Evolutionary conservation across 441 rosid genomes (phyloP).

Genomic region (Croton laevigatus): DNA sequence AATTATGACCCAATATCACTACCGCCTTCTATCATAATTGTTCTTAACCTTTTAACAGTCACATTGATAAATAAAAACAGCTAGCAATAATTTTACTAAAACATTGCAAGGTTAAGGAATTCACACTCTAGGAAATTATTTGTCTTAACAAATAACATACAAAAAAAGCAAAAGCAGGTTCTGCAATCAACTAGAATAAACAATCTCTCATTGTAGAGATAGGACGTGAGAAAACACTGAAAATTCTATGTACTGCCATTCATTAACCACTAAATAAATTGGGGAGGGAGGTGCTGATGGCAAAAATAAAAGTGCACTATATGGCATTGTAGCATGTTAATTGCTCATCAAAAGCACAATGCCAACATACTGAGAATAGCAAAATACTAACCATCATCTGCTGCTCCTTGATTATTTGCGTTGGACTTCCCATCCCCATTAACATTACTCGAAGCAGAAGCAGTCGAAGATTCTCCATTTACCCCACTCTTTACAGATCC

Average conservation of each 20-base stretch:
- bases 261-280: background rate
- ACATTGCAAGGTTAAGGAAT: background rate
- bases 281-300: background rate
- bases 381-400: constrained; percentile 40
- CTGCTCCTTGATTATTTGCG: constrained; percentile 41
- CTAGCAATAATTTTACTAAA: too few species aligned
- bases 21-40: background rate
- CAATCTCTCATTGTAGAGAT: background rate
- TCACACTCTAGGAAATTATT: background rate
- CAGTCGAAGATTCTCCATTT: constrained; percentile 46
- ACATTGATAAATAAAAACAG: background rate
- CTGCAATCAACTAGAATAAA: background rate
- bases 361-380: background rate
- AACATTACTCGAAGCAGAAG: constrained; percentile 45
- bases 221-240: background rate
- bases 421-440: constrained; percentile 42
- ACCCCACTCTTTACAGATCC: constrained; percentile 36
- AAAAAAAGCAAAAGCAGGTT: too few species aligned
- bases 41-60: background rate
- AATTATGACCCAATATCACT: background rate
- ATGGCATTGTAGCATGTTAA: background rate
- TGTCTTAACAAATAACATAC: background rate
- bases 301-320: background rate
- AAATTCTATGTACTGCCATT: background rate
- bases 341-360: background rate